phyloP scores from a whole-genome alignment of 257 asterid genomes.

The Gentiana dahurica region DNA sequence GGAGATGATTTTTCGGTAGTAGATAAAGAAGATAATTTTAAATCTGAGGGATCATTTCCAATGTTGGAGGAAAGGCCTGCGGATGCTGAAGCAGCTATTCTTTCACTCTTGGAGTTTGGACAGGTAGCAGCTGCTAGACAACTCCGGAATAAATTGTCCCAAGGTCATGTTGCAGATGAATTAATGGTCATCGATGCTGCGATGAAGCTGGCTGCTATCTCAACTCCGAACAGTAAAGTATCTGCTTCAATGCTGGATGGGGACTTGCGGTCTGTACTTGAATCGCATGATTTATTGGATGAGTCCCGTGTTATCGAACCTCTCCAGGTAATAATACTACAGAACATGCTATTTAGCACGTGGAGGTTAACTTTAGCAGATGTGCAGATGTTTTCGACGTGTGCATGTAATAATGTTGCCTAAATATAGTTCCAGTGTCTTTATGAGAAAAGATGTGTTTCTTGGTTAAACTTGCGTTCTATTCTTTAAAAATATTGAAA shows the following conservation, averaged over 20 bases:
- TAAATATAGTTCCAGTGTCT: too few relatives aligned
- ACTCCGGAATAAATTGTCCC: slow-evolving; percentile 81
- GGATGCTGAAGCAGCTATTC: slow-evolving; percentile 89
- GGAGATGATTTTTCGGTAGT: slow-evolving; percentile 48
- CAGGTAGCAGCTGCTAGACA: slow-evolving; percentile 85
- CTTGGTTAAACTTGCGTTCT: neutral
- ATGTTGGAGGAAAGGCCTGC: slow-evolving; percentile 93
- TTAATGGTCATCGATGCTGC: slow-evolving; percentile 65
- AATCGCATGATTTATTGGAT: slow-evolving; percentile 37
- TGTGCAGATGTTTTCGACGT: too few relatives aligned
- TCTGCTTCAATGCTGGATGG: slow-evolving; percentile 43
- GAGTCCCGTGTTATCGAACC: slow-evolving; percentile 62
- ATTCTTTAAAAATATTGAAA: too few relatives aligned
- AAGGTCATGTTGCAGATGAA: slow-evolving; percentile 66
- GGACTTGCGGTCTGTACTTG: slow-evolving; percentile 42
- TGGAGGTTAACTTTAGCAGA: too few relatives aligned
- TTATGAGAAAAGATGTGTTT: neutral
- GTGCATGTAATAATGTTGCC: too few relatives aligned
- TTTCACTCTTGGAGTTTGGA: slow-evolving; percentile 90
- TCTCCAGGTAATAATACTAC: slow-evolving; percentile 45
- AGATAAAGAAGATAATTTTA: slow-evolving; percentile 43
- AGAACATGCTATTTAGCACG: too few relatives aligned
- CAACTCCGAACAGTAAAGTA: slow-evolving; percentile 55
- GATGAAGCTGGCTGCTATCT: slow-evolving; percentile 67
- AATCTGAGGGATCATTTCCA: slow-evolving; percentile 60